Percentiles rank a stretch among this genome's conserved stretches.
These are phyloP conservation scores for Paraphoma sp. DNA, from an alignment of 2,329 filamentous ascomycete species.

Conservation along the genomic window DNA sequence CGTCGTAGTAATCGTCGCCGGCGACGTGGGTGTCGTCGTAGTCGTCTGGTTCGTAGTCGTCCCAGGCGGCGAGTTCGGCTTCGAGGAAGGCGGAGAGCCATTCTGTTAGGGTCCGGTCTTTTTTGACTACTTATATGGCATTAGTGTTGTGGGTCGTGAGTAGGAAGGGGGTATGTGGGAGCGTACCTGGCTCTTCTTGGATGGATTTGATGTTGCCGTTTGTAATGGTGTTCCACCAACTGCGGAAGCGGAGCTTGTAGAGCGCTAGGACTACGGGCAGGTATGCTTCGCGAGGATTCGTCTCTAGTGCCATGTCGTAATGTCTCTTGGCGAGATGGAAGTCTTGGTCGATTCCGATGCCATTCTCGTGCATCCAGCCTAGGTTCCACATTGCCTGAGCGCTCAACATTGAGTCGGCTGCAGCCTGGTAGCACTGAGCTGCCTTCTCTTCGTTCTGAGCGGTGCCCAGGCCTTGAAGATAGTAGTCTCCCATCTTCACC, in stretches of 20 bases:
- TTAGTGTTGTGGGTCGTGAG: conserved; percentile 9
- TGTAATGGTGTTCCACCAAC: conserved; percentile 93
- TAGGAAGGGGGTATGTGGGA: not conserved
- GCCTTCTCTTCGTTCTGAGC: conserved; percentile 78
- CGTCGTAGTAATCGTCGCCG: conserved; percentile 64
- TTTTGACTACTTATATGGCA: conserved; percentile 64
- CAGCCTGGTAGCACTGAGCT: conserved; percentile 88
- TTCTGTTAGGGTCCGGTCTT: conserved; percentile 79
- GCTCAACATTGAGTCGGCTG: conserved; percentile 88
- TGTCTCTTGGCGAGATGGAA: conserved; percentile 97
- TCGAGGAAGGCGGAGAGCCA: conserved; percentile 88
- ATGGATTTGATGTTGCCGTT: conserved; percentile 93
- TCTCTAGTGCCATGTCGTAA: conserved; percentile 90
- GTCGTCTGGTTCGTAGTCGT: conserved; percentile 60
- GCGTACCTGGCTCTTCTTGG: conserved; percentile 81
- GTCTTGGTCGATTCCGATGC: conserved; percentile 88
- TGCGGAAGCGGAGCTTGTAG: conserved; percentile 81
- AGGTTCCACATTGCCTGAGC: conserved; percentile 97
- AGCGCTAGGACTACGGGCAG: conserved; percentile 89
- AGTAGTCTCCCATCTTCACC: conserved; percentile 99
- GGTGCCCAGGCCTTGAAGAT: conserved; percentile 81
- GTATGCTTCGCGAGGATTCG: conserved; percentile 86
- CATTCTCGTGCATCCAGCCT: conserved; percentile 99
- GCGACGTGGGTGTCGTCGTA: conserved; percentile 46
- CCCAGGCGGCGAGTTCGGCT: conserved; percentile 61